Evolutionary conservation across 371 early-diverging fungal species (phyloP).

Genomic region (Apophysomyces elegans): DNA sequence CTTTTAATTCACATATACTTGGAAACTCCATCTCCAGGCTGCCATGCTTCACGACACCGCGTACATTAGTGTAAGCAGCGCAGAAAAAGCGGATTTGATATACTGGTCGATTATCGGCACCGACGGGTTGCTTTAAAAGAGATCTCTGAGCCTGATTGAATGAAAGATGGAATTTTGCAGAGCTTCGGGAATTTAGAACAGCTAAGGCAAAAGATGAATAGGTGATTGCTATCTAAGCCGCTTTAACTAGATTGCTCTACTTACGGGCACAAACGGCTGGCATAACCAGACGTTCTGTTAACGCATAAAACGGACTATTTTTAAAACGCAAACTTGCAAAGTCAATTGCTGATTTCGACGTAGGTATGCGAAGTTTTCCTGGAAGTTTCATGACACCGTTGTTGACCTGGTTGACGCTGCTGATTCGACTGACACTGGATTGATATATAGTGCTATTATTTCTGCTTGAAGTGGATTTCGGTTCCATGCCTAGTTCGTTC

Average conservation of each 20-base stretch:
- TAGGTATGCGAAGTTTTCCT: background rate
- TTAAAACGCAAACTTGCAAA: background rate
- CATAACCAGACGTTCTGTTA: background rate
- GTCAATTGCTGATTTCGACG: background rate
- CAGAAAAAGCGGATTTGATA: conserved; percentile 19
- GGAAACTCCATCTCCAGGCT: conserved; percentile 22
- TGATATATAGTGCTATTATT: too few species aligned
- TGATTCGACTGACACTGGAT: too few species aligned
- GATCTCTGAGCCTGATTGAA: conserved; percentile 1
- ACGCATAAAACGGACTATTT: background rate
- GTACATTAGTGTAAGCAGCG: background rate
- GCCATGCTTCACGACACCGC: background rate
- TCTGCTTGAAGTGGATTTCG: background rate
- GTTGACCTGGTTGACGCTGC: too few species aligned
- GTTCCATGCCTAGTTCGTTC: background rate
- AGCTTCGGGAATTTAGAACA: background rate
- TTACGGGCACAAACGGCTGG: conserved; percentile 2
- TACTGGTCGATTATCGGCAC: background rate
- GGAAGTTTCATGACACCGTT: background rate
- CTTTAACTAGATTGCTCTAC: background rate
- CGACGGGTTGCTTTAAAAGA: background rate
- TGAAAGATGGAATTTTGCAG: background rate
- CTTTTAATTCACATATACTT: conserved; percentile 26
- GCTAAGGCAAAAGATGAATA: background rate
- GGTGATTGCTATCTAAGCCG: background rate